phyloP scores from a whole-genome alignment of 75 land plant species.

The Ceratopteris richardii region DNA sequence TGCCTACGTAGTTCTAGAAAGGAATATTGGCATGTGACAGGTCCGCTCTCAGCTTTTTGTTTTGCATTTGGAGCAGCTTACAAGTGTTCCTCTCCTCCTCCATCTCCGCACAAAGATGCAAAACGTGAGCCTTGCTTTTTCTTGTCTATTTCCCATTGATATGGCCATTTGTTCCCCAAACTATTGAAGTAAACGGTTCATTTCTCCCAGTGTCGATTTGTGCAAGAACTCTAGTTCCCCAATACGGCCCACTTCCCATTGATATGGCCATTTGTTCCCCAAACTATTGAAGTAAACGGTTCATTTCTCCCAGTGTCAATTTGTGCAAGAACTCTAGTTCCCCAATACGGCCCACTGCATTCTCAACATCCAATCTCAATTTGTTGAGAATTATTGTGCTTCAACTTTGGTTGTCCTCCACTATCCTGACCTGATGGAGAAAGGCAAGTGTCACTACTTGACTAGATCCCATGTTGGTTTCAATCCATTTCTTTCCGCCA shows the following conservation, averaged over 20 bases:
- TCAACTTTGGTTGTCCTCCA: background rate
- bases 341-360: conserved; percentile 10
- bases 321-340: conserved; percentile 23
- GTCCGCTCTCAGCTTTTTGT: conserved; percentile 22
- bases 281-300: conserved; percentile 10
- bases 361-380: conserved; percentile 15
- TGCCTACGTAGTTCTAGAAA: too few relatives aligned
- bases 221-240: conserved; percentile 20
- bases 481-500: too few relatives aligned
- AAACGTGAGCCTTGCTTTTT: conserved; percentile 14
- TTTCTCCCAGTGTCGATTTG: conserved; percentile 17
- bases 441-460: background rate
- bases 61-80: conserved; percentile 10
- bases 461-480: background rate
- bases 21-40: conserved; percentile 25
- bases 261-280: conserved; percentile 16
- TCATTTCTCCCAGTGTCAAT: conserved; percentile 17
- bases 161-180: conserved; percentile 14
- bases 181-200: conserved; percentile 13
- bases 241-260: conserved; percentile 4
- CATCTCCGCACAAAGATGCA: conserved; percentile 14
- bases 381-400: conserved; percentile 1
- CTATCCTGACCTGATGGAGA: background rate
- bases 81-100: conserved; percentile 27
- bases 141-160: conserved; percentile 11